Evolutionary conservation across 176 grass and related monocot species (phyloP).

Genomic region (Phyllostachys edulis): DNA sequence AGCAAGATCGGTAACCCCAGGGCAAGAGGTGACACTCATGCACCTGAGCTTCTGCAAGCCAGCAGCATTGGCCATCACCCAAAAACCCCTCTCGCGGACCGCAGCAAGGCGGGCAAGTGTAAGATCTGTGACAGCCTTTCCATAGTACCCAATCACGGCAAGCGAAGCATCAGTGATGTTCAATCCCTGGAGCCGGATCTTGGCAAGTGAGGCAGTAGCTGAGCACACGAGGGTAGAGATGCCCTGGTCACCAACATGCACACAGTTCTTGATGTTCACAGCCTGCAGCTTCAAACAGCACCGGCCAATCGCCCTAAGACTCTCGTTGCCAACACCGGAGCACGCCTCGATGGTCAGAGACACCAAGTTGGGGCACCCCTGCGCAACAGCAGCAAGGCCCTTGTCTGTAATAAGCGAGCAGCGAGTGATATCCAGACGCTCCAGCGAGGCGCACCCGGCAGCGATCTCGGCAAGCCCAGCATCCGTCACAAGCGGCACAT

Average conservation of each 20-base stretch:
- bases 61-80: constrained; percentile 93
- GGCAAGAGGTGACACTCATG: constrained; percentile 69
- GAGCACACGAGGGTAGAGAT: constrained; percentile 71
- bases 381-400: constrained; percentile 56
- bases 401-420: constrained; percentile 84
- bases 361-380: constrained; percentile 72
- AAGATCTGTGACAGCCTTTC: constrained; percentile 72
- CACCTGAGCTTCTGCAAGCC: constrained; percentile 83
- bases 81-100: constrained; percentile 83
- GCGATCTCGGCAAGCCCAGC: constrained; percentile 67
- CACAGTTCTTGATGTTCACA: constrained; percentile 78
- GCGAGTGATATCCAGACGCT: constrained; percentile 66
- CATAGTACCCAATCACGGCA: constrained; percentile 81
- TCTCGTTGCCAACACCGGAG: constrained; percentile 52
- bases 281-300: constrained; percentile 62
- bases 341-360: constrained; percentile 68
- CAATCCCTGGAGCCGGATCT: constrained; percentile 72
- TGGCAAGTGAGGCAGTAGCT: constrained; percentile 54
- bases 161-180: constrained; percentile 82
- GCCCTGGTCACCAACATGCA: constrained; percentile 58
- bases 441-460: constrained; percentile 60
- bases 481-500: constrained; percentile 61
- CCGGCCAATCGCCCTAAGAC: constrained; percentile 59
- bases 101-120: constrained; percentile 51
- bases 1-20: constrained; percentile 77